Evolutionary conservation across 75 land plant genomes (phyloP), one percentile per base, ranked within the genome.

Genomic region (Pseudotsuga menziesii): DNA sequence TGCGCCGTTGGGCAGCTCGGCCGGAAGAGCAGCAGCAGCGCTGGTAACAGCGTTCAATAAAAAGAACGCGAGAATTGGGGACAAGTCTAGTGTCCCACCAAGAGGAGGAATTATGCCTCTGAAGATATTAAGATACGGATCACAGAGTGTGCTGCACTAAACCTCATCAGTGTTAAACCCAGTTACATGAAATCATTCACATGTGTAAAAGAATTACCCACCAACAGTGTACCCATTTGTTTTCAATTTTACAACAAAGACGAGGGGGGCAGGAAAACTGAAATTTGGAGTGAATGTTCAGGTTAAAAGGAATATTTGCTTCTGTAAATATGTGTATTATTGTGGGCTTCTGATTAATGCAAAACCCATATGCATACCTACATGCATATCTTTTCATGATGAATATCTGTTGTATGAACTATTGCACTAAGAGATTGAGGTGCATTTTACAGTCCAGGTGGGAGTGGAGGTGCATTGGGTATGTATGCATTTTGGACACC

Each of bases 121-220:
- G 77, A 97, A 97, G 81, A 97, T 87, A 82, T 94, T 97, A 88
- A 97, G 87, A 73, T 97, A 97, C 2, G 99, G 98, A 80, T 97
- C 99, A 72, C 95, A 94, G 67, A 97, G 26, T 3, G 92, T 94
- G 85, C 98, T 97, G 98, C 75, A 88, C 54, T 73, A 41, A 69
- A 69, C 52, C 25, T 14, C 41, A 9, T 69, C 25, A n/a, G 48
- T 41, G 72, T 39, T 69, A 69, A 69, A 69, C 52, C 72, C 11
- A 44, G 11, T 20, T n/a, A n/a, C 41, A 44, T 69, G 44, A 69
- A 20, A 12, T 69, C 23, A 69, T 7, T 41, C 35, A 44, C 54
- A 48, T 9, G 54, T 9, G 54, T 48, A 44, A 36, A 41, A 69
- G 8, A 69, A 22, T 39, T 69, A 69, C 4, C 32, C 13, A 69